Percentiles rank a stretch among this genome's conserved stretches.
Evolutionary conservation across 305 asterid genomes (phyloP).

Genomic region (Fraxinus ornus): DNA sequence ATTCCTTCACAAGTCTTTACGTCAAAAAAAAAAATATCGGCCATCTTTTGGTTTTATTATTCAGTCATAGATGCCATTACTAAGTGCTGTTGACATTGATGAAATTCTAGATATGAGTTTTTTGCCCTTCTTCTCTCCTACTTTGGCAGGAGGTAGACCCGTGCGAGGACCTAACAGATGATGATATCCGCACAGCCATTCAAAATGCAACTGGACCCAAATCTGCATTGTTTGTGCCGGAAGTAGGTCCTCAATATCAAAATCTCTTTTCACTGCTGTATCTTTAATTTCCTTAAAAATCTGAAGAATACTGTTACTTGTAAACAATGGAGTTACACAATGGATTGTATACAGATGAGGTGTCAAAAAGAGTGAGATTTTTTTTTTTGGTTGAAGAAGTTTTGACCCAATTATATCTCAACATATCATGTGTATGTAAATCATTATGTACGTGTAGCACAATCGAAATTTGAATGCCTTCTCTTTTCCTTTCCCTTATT

Average conservation of each 20-base stretch:
- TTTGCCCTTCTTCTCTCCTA: conserved; percentile 20
- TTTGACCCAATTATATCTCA: too few species aligned
- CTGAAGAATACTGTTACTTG: not conserved
- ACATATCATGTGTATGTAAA: too few species aligned
- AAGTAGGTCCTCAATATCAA: conserved; percentile 45
- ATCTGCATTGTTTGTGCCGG: conserved; percentile 83
- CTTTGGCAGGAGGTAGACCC: conserved; percentile 83
- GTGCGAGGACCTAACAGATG: conserved; percentile 79
- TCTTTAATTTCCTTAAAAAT: conserved; percentile 3
- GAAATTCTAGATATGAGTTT: not conserved
- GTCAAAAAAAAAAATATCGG: not conserved
- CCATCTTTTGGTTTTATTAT: not conserved
- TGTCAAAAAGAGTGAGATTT: too few species aligned
- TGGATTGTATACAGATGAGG: too few species aligned
- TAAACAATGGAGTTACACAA: too few species aligned
- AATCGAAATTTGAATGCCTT: too few species aligned
- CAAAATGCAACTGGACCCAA: conserved; percentile 86
- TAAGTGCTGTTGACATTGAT: not conserved
- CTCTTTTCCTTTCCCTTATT: too few species aligned
- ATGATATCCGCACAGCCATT: conserved; percentile 81
- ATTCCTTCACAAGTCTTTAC: conserved; percentile 4
- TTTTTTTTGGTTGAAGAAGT: too few species aligned
- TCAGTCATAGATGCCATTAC: not conserved
- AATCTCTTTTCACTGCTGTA: not conserved
- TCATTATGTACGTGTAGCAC: too few species aligned